Conservation (phyloP, 176 grass and related monocot species). For the Zizania latifolia region DNA sequence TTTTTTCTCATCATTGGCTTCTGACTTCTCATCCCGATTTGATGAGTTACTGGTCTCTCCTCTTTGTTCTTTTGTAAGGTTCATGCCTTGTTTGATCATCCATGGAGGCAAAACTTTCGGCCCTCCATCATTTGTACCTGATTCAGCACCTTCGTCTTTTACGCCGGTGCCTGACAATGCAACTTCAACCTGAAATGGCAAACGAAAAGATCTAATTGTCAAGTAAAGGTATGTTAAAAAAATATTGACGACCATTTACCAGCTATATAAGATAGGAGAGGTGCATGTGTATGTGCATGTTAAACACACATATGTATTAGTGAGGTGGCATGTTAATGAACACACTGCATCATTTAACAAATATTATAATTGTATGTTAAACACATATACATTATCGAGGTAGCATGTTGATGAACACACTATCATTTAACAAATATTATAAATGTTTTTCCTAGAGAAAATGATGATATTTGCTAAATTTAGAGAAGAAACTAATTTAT, state of each 20-base stretch:
- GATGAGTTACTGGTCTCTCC: constrained; percentile 44
- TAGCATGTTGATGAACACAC: neutral
- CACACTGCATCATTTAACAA: neutral
- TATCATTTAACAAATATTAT: neutral
- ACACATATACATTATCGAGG: neutral
- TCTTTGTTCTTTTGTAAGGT: constrained; percentile 93
- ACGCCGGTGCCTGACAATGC: constrained; percentile 47
- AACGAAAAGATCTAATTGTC: neutral
- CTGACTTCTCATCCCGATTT: constrained; percentile 35
- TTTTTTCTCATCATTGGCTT: constrained; percentile 62
- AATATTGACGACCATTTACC: neutral
- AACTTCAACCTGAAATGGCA: constrained; percentile 70
- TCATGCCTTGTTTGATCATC: constrained; percentile 98
- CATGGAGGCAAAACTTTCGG: constrained; percentile 84
- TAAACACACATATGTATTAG: neutral
- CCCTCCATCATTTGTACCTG: constrained; percentile 41
- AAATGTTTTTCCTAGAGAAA: neutral
- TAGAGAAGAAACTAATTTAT: neutral
- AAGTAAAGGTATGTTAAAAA: neutral
- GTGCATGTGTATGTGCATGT: neutral
- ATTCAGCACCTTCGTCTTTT: constrained; percentile 61
- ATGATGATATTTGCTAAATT: neutral
- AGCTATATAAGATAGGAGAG: neutral
- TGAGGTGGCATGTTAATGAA: neutral
- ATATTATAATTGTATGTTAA: neutral